Conservation (phyloP, 208 protist species). For the Trypanosoma congolense region DNA sequence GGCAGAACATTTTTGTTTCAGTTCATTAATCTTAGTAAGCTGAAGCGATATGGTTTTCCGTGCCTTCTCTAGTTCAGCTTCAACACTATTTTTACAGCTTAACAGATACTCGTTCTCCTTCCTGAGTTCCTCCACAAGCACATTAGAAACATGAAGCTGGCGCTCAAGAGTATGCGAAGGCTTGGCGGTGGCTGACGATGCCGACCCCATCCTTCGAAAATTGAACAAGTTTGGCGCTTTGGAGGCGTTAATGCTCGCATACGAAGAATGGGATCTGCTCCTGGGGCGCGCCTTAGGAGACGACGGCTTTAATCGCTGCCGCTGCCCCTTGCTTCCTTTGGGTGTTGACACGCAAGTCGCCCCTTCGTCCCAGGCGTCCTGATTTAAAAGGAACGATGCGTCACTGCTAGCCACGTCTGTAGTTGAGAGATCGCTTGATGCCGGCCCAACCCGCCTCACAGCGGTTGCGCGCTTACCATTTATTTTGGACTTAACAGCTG, state of each 20-base stretch:
- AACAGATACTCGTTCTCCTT: constrained; percentile 61
- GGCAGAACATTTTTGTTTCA: constrained; percentile 37
- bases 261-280: neutral
- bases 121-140: constrained; percentile 50
- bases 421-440: neutral
- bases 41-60: constrained; percentile 70
- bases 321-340: neutral
- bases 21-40: constrained; percentile 50
- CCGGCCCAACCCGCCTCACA: neutral
- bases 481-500: neutral
- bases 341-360: too few relatives aligned
- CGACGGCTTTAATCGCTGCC: neutral
- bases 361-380: too few relatives aligned
- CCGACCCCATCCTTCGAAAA: neutral
- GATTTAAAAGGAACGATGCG: neutral
- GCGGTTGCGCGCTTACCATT: neutral
- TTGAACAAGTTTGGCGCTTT: neutral
- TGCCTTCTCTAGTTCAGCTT: constrained; percentile 49
- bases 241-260: neutral
- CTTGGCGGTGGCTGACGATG: neutral
- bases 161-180: constrained; percentile 4
- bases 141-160: constrained; percentile 55
- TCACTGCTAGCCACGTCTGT: neutral
- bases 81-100: constrained; percentile 23
- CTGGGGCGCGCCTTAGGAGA: neutral